These are phyloP conservation scores for Musa troglodytarum DNA, from an alignment of 176 grass and related monocot genomes.

Conservation along the genomic window DNA sequence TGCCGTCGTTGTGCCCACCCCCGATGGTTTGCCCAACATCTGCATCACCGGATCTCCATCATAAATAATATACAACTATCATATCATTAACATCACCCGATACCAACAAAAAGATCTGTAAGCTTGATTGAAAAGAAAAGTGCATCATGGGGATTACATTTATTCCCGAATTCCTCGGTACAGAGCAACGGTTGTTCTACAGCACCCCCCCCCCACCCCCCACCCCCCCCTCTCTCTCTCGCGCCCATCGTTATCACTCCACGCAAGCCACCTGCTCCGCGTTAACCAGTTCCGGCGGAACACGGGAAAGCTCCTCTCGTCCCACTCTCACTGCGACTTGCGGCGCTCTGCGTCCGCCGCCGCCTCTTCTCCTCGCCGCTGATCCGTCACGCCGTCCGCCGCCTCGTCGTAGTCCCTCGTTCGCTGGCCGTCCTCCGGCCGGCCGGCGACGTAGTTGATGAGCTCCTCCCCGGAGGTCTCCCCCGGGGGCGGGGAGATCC, in stretches of 20 bases:
- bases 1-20: too few relatives aligned
- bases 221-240: too few relatives aligned
- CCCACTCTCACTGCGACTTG: neutral
- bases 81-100: too few relatives aligned
- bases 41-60: too few relatives aligned
- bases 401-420: neutral
- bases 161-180: too few relatives aligned
- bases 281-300: neutral
- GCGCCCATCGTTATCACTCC: neutral
- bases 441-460: slow-evolving; percentile 21
- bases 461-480: slow-evolving; percentile 25
- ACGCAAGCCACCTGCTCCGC: neutral
- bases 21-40: too few relatives aligned
- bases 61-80: too few relatives aligned
- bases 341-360: neutral
- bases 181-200: too few relatives aligned
- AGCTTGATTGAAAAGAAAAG: too few relatives aligned
- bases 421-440: neutral
- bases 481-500: slow-evolving; percentile 29
- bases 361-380: neutral
- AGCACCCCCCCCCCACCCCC: too few relatives aligned
- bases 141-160: too few relatives aligned
- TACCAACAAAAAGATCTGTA: too few relatives aligned
- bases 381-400: neutral
- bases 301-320: neutral